A percentile compares a stretch with the other conserved stretches of the same genome.
phyloP scores from a whole-genome alignment of 805 yeast species.

The Candida methanosorbosa region DNA sequence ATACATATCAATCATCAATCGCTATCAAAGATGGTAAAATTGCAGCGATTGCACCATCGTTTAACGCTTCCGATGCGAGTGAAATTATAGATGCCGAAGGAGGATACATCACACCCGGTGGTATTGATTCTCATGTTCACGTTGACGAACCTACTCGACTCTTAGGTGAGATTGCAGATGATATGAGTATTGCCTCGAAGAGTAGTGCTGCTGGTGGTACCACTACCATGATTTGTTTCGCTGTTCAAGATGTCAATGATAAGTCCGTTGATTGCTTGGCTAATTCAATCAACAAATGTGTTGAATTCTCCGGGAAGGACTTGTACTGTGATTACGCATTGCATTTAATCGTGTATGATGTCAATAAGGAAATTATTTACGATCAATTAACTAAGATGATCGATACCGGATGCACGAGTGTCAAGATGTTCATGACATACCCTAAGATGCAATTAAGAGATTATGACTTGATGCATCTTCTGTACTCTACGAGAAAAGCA shows the following conservation, averaged over 20 bases:
- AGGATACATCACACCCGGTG: slow-evolving; percentile 41
- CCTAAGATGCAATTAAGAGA: slow-evolving; percentile 10
- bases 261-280: slow-evolving; percentile 21
- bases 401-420: slow-evolving; percentile 10
- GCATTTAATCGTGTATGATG: too few species aligned
- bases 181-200: slow-evolving; percentile 34
- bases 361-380: too few species aligned
- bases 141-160: slow-evolving; percentile 33
- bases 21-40: slow-evolving; percentile 23
- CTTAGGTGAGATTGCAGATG: slow-evolving; percentile 27
- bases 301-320: slow-evolving; percentile 4
- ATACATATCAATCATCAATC: slow-evolving; percentile 9
- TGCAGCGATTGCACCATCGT: slow-evolving; percentile 9
- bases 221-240: slow-evolving; percentile 39
- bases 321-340: slow-evolving; percentile 39
- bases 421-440: slow-evolving; percentile 14
- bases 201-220: slow-evolving; percentile 44
- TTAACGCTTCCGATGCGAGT: slow-evolving; percentile 6
- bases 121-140: slow-evolving; percentile 43
- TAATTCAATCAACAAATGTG: slow-evolving; percentile 3
- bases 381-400: too few species aligned
- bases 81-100: slow-evolving; percentile 33
- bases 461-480: slow-evolving; percentile 8
- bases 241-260: slow-evolving; percentile 30
- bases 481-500: slow-evolving; percentile 7